Percentiles rank a stretch among this genome's conserved stretches.
phyloP scores from a whole-genome alignment of 1,139 yeast genomes.

The Kluyveromyces sp. region DNA sequence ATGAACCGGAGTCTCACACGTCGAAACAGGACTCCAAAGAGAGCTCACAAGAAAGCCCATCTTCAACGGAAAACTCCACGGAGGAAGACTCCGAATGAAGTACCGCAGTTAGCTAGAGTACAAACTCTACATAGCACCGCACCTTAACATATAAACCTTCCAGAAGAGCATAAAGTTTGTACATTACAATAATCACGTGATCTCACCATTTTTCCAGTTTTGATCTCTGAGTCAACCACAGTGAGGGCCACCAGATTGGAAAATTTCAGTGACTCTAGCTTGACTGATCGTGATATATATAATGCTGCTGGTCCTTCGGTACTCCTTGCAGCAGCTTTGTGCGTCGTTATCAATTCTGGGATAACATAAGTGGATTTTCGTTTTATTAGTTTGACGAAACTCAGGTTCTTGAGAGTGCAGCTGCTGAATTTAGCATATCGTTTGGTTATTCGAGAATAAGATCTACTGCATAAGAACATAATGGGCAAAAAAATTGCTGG shows the following conservation, averaged over 20 bases:
- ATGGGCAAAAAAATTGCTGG: slow-evolving; percentile 45
- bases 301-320: no score
- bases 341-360: no score
- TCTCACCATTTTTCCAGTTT: neutral
- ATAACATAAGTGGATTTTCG: no score
- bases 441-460: neutral
- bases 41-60: neutral
- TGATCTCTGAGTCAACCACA: neutral
- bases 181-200: neutral
- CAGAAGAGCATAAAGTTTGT: no score
- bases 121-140: no score
- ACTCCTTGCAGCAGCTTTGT: no score
- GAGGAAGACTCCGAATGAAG: slow-evolving; percentile 1
- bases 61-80: slow-evolving; percentile 1
- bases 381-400: no score
- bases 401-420: neutral
- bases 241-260: neutral
- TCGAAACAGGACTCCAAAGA: neutral
- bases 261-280: neutral
- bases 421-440: neutral
- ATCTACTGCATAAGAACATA: slow-evolving; percentile 11
- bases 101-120: no score
- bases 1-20: slow-evolving; percentile 14
- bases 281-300: no score
- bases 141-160: no score